phyloP scores from a whole-genome alignment of 148 eudicot genomes.

The Persicaria maculosa region DNA sequence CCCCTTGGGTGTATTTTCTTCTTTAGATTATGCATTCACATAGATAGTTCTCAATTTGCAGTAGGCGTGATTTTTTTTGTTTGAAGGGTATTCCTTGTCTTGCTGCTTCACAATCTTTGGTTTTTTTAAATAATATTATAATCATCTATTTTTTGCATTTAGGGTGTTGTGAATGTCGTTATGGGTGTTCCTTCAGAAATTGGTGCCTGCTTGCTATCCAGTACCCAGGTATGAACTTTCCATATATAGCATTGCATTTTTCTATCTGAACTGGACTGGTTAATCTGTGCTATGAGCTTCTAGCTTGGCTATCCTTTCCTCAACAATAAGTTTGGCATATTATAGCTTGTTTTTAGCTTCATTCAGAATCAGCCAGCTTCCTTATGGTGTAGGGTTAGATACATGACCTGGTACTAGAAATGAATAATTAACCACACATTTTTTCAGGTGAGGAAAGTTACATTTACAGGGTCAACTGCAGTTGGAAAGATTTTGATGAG shows the following conservation, averaged over 20 bases:
- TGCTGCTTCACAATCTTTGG: background rate
- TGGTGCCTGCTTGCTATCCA: conserved; percentile 64
- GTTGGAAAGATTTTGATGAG: conserved; percentile 13
- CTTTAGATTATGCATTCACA: background rate
- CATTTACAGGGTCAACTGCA: conserved; percentile 15
- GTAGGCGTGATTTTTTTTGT: background rate
- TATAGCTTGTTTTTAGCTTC: background rate
- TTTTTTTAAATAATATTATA: background rate
- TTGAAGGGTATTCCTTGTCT: background rate
- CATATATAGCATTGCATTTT: background rate
- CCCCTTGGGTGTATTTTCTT: background rate
- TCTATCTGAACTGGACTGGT: background rate
- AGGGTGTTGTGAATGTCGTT: conserved; percentile 92
- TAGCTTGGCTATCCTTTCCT: background rate
- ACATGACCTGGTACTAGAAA: background rate
- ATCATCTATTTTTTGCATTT: background rate
- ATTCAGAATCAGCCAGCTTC: background rate
- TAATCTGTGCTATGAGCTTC: background rate
- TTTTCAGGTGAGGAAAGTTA: conserved; percentile 12
- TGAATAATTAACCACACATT: background rate
- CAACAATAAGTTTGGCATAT: background rate
- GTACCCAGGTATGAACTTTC: conserved; percentile 48
- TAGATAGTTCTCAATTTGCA: background rate
- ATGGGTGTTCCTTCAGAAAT: conserved; percentile 87
- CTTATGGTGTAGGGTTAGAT: background rate